Percentiles rank a stretch among this genome's conserved stretches.
Conservation (phyloP, 176 grass and related monocot species). For the Triticum urartu region DNA sequence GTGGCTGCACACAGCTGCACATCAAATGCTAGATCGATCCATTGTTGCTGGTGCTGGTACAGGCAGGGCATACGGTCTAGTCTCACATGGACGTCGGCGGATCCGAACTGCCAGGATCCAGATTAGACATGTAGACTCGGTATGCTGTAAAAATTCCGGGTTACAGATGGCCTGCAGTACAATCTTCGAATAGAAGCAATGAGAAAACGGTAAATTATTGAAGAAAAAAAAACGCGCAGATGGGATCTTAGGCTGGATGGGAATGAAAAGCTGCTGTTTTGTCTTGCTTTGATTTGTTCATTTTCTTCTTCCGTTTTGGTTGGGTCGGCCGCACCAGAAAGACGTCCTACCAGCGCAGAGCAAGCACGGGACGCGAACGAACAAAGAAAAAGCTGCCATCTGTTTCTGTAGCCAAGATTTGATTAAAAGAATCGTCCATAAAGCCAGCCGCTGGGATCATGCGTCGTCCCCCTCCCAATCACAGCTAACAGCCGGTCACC, state of each 20-base stretch:
- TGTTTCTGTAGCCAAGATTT: too few species aligned
- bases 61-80: not conserved
- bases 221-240: not conserved
- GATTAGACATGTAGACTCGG: not conserved
- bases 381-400: too few species aligned
- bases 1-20: not conserved
- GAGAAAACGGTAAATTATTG: too few species aligned
- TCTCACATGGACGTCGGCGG: not conserved
- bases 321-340: conserved; percentile 23
- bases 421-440: not conserved
- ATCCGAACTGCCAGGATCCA: conserved; percentile 14
- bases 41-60: not conserved
- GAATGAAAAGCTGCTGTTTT: not conserved
- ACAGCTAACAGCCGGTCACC: too few species aligned
- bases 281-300: not conserved
- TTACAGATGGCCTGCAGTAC: too few species aligned
- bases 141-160: too few species aligned
- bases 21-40: not conserved
- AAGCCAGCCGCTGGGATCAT: not conserved
- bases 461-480: too few species aligned
- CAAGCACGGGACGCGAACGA: too few species aligned
- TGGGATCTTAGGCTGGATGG: not conserved
- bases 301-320: conserved; percentile 20
- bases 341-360: not conserved
- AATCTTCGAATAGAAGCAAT: too few species aligned